These are phyloP conservation scores for Filobasidium wieringae DNA, from an alignment of 768 basidiomycete genomes.

Conservation along the genomic window DNA sequence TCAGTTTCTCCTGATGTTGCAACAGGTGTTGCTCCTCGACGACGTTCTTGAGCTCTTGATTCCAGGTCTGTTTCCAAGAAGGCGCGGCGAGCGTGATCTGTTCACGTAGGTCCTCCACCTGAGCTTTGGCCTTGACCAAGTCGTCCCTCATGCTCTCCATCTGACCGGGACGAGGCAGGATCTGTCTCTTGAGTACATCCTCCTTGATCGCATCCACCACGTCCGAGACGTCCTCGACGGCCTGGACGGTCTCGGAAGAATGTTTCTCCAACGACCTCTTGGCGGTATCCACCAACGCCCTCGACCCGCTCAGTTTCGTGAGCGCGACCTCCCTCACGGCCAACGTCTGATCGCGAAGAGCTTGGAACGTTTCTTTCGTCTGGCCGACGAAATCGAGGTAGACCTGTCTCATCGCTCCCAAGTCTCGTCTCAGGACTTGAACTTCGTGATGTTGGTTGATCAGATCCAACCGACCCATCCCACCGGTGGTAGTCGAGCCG, in stretches of 20 bases:
- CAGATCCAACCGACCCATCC: conserved; percentile 64
- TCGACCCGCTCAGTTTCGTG: conserved; percentile 68
- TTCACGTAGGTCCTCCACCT: conserved; percentile 64
- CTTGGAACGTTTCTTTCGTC: conserved; percentile 71
- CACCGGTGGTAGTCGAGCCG: conserved; percentile 13
- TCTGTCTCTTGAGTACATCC: conserved; percentile 78
- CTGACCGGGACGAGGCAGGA: conserved; percentile 64
- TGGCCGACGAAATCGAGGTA: conserved; percentile 87
- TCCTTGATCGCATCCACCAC: conserved; percentile 76
- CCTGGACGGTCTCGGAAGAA: conserved; percentile 78
- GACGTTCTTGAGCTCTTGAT: conserved; percentile 86
- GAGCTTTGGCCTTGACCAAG: conserved; percentile 52
- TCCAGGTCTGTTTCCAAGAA: conserved; percentile 99
- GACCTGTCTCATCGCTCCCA: conserved; percentile 84
- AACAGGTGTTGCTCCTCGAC: conserved; percentile 94
- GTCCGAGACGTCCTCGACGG: conserved; percentile 86
- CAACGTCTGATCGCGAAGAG: conserved; percentile 70
- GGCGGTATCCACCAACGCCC: conserved; percentile 79
- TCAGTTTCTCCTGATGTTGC: conserved; percentile 80
- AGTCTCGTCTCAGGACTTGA: conserved; percentile 80
- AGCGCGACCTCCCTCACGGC: conserved; percentile 77
- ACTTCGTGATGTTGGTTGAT: conserved; percentile 91
- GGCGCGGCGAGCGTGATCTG: conserved; percentile 83
- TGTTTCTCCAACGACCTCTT: conserved; percentile 82
- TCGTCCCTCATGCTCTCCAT: conserved; percentile 63